phyloP scores from a whole-genome alignment of 139 green algal species.

The Desmodesmus armatus region DNA sequence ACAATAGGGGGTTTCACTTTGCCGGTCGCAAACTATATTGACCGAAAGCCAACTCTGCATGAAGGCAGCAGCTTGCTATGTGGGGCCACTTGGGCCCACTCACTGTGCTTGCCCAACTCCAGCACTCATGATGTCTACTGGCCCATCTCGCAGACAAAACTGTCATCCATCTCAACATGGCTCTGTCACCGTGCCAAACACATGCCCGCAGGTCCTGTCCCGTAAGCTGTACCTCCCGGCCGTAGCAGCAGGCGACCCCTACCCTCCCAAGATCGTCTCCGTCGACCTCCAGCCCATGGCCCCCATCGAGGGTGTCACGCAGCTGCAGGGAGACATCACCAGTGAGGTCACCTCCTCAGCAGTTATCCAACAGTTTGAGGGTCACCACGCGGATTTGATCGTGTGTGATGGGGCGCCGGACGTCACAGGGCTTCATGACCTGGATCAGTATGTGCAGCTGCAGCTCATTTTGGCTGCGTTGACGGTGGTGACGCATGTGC shows the following conservation, averaged over 20 bases:
- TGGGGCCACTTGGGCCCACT: too few relatives aligned
- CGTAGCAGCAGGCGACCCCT: slow-evolving; percentile 17
- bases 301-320: slow-evolving; percentile 93
- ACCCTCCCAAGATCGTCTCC: slow-evolving; percentile 92
- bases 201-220: slow-evolving; percentile 84
- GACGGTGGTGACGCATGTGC: slow-evolving; percentile 87
- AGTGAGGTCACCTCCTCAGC: slow-evolving; percentile 56
- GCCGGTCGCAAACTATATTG: too few relatives aligned
- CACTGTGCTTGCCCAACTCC: too few relatives aligned
- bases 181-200: too few relatives aligned
- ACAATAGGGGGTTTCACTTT: too few relatives aligned
- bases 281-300: slow-evolving; percentile 99
- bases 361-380: slow-evolving; percentile 93
- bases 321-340: slow-evolving; percentile 97
- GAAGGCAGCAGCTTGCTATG: too few relatives aligned
- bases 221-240: slow-evolving; percentile 92
- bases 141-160: too few relatives aligned
- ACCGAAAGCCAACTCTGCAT: too few relatives aligned
- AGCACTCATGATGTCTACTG: too few relatives aligned
- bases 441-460: slow-evolving; percentile 95
- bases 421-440: slow-evolving; percentile 99
- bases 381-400: slow-evolving; percentile 92
- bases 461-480: slow-evolving; percentile 95
- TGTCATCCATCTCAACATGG: too few relatives aligned
- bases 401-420: slow-evolving; percentile 98